A percentile compares a stretch with the other conserved stretches of the same genome.
Conservation (phyloP, 73 alveolate genomes). For the Blepharisma japonicum region DNA sequence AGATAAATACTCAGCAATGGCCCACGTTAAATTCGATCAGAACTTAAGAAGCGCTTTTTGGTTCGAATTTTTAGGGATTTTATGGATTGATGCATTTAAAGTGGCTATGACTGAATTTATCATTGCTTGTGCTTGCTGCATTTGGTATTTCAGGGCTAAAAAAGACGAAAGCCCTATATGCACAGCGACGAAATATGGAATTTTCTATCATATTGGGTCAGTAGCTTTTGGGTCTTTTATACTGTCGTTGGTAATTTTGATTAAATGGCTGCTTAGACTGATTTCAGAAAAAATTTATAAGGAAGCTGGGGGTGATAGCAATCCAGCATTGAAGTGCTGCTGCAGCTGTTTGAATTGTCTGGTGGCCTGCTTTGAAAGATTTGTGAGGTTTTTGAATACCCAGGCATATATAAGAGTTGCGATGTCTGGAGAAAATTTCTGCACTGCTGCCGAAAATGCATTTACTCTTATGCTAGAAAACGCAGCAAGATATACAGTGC, state of each 20-base stretch:
- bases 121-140: slow-evolving; percentile 81
- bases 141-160: slow-evolving; percentile 93
- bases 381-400: slow-evolving; percentile 83
- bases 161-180: slow-evolving; percentile 66
- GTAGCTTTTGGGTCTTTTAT: slow-evolving; percentile 94
- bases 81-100: slow-evolving; percentile 86
- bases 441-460: slow-evolving; percentile 90
- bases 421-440: slow-evolving; percentile 84
- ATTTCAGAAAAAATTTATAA: slow-evolving; percentile 52
- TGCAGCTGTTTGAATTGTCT: slow-evolving; percentile 81
- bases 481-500: slow-evolving; percentile 80
- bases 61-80: slow-evolving; percentile 83
- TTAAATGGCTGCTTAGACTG: slow-evolving; percentile 41
- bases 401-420: slow-evolving; percentile 93
- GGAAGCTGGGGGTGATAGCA: slow-evolving; percentile 58
- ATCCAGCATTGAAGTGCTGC: slow-evolving; percentile 64
- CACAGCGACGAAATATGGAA: slow-evolving; percentile 76
- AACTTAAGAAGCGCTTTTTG: slow-evolving; percentile 76
- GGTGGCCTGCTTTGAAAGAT: slow-evolving; percentile 80
- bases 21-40: slow-evolving; percentile 82
- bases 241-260: slow-evolving; percentile 80
- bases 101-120: slow-evolving; percentile 86
- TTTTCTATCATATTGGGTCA: slow-evolving; percentile 93
- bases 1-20: slow-evolving; percentile 5
- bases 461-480: slow-evolving; percentile 80